Evolutionary conservation across 345 rosid species (phyloP).

Genomic region (Pugionium cornutum): DNA sequence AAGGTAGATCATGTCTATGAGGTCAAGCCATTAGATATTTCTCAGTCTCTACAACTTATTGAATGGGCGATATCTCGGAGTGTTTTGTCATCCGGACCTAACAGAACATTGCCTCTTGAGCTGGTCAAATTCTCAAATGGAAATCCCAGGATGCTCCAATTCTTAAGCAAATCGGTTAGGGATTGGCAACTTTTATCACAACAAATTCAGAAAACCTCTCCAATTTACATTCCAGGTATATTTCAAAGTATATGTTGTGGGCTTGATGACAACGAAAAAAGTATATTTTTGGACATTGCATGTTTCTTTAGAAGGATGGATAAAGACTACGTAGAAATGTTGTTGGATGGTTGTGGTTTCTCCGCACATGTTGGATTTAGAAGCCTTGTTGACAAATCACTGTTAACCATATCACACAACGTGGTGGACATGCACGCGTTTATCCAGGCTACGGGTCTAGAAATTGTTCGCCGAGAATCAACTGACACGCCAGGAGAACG

Average conservation of each 20-base stretch:
- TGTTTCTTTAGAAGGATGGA: conserved; percentile 40
- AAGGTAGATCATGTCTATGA: conserved; percentile 31
- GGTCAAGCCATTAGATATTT: conserved; percentile 34
- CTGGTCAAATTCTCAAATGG: conserved; percentile 35
- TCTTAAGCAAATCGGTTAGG: background rate
- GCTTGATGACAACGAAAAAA: conserved; percentile 38
- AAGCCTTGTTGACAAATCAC: conserved; percentile 43
- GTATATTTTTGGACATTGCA: conserved; percentile 45
- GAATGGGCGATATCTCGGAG: background rate
- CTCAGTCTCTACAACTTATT: conserved; percentile 6
- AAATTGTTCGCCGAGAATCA: conserved; percentile 38
- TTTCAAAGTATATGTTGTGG: conserved; percentile 39
- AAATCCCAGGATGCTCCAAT: conserved; percentile 33
- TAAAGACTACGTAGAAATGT: conserved; percentile 27
- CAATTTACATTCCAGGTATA: conserved; percentile 25
- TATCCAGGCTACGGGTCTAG: conserved; percentile 39
- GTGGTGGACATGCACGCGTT: conserved; percentile 29
- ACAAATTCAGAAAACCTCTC: background rate
- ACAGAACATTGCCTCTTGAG: conserved; percentile 3
- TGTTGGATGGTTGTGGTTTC: conserved; percentile 43
- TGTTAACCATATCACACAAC: conserved; percentile 26
- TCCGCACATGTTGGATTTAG: conserved; percentile 37
- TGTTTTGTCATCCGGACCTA: background rate
- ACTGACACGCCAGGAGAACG: conserved; percentile 28
- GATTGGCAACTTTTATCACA: background rate